phyloP scores from a whole-genome alignment of 768 basidiomycete species.

The Hysterangium stoloniferum region DNA sequence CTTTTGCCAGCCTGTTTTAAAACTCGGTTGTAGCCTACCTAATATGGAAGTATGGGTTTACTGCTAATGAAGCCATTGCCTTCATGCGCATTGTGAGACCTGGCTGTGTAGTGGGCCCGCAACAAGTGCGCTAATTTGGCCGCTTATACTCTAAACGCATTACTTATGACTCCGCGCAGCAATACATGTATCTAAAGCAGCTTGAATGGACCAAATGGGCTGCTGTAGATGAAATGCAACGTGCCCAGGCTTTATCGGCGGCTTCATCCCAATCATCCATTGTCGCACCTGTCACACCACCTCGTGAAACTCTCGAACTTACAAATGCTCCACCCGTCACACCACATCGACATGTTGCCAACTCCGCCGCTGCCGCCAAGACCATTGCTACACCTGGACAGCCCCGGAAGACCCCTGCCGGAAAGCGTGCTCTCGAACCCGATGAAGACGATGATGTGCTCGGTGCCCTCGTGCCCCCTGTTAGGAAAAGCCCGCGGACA shows the following conservation, averaged over 20 bases:
- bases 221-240: slow-evolving; percentile 72
- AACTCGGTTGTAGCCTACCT: slow-evolving; percentile 58
- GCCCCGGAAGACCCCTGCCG: slow-evolving; percentile 79
- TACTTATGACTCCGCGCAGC: slow-evolving; percentile 26
- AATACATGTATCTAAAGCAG: slow-evolving; percentile 93
- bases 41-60: slow-evolving; percentile 98
- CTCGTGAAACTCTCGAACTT: slow-evolving; percentile 62
- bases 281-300: slow-evolving; percentile 72
- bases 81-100: slow-evolving; percentile 98
- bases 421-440: slow-evolving; percentile 66
- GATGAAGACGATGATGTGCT: slow-evolving; percentile 58
- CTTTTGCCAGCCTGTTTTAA: background rate
- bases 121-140: slow-evolving; percentile 37
- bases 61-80: slow-evolving; percentile 90
- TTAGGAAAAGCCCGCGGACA: slow-evolving; percentile 7
- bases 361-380: slow-evolving; percentile 61
- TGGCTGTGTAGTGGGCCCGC: slow-evolving; percentile 86
- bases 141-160: background rate
- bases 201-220: slow-evolving; percentile 92
- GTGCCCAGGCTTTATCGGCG: slow-evolving; percentile 33
- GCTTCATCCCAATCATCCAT: slow-evolving; percentile 32
- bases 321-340: slow-evolving; percentile 57
- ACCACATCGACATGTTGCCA: slow-evolving; percentile 66
- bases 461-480: slow-evolving; percentile 19
- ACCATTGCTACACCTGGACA: slow-evolving; percentile 74